These are phyloP conservation scores for Elsinoe arachidis DNA, from an alignment of 2,329 filamentous ascomycete genomes.

Conservation along the genomic window DNA sequence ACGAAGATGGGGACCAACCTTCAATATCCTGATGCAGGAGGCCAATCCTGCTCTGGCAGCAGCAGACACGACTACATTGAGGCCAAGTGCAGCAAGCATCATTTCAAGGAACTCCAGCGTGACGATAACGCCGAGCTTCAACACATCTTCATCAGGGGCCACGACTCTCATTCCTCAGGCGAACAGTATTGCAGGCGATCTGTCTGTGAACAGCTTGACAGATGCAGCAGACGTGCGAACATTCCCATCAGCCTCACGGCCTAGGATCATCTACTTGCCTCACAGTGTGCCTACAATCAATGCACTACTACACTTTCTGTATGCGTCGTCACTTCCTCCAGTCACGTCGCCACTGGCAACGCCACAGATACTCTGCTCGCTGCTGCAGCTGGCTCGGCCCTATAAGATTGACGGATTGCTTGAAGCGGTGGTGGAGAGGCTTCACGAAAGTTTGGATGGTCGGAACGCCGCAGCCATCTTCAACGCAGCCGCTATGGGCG, in stretches of 20 bases:
- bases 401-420: constrained; percentile 89
- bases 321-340: constrained; percentile 79
- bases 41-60: constrained; percentile 60
- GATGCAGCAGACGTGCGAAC: constrained; percentile 46
- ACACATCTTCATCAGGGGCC: constrained; percentile 35
- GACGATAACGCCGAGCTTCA: constrained; percentile 67
- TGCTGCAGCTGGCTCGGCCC: constrained; percentile 84
- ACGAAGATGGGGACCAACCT: constrained; percentile 88
- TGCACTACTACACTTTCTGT: constrained; percentile 83
- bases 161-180: constrained; percentile 31
- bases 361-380: constrained; percentile 88
- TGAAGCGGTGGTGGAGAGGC: constrained; percentile 82
- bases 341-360: constrained; percentile 72
- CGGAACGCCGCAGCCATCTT: constrained; percentile 94
- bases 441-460: constrained; percentile 83
- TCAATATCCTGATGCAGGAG: constrained; percentile 82
- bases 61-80: constrained; percentile 64
- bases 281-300: constrained; percentile 86
- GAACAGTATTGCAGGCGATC: constrained; percentile 23
- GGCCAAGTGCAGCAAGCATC: constrained; percentile 46
- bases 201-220: constrained; percentile 38
- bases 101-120: constrained; percentile 69
- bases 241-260: constrained; percentile 54
- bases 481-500: constrained; percentile 96
- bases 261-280: constrained; percentile 82